Conservation (phyloP, 192 early-diverging fungal genomes). For the Entophlyctis helioformis region DNA sequence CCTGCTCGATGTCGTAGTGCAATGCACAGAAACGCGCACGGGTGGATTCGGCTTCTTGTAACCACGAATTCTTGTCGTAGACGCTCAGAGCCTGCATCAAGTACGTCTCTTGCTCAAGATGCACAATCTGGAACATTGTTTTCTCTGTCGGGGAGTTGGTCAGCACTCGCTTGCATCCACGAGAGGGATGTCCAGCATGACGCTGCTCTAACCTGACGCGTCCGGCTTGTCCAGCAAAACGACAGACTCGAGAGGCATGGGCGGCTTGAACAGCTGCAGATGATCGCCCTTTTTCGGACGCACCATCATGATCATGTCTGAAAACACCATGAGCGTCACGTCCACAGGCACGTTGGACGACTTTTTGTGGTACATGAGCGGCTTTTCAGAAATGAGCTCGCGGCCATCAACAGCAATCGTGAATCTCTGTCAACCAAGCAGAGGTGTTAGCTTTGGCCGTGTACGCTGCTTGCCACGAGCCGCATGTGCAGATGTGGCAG, state of each 20-base stretch:
- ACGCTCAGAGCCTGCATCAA: slow-evolving; percentile 19
- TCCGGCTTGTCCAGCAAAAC: slow-evolving; percentile 34
- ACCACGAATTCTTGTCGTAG: slow-evolving; percentile 38
- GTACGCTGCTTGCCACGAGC: no score
- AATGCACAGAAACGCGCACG: slow-evolving; percentile 18
- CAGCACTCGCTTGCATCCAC: no score
- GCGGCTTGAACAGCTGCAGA: slow-evolving; percentile 30
- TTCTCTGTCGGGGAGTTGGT: no score
- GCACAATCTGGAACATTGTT: slow-evolving; percentile 31
- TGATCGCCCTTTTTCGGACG: slow-evolving; percentile 24
- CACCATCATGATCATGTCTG: slow-evolving; percentile 31
- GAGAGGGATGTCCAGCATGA: no score
- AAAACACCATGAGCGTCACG: slow-evolving; percentile 33
- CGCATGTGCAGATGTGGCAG: no score
- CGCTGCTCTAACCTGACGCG: slow-evolving; percentile 5
- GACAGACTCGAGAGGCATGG: slow-evolving; percentile 33
- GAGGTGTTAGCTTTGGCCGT: no score
- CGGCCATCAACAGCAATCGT: slow-evolving; percentile 27
- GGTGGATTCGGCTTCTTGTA: slow-evolving; percentile 27
- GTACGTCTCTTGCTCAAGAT: slow-evolving; percentile 33
- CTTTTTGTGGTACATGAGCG: slow-evolving; percentile 24
- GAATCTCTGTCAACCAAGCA: slow-evolving; percentile 32
- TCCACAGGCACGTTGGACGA: slow-evolving; percentile 25
- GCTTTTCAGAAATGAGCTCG: slow-evolving; percentile 36
- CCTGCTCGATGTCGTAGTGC: slow-evolving; percentile 12